These are phyloP conservation scores for Oldenlandia corymbosa DNA, from an alignment of 257 asterid genomes.

Conservation along the genomic window DNA sequence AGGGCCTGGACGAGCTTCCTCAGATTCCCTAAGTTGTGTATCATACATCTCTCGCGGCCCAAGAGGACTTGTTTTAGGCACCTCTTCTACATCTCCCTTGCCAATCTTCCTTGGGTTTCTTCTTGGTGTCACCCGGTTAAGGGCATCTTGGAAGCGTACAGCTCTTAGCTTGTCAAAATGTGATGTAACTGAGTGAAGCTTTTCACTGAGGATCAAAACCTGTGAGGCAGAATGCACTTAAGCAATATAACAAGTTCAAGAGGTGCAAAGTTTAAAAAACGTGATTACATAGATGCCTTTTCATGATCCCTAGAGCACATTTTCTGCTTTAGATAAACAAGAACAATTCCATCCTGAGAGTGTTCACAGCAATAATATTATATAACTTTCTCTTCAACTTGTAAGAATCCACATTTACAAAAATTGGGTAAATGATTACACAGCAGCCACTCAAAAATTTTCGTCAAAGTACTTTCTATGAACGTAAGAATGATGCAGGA, in stretches of 20 bases:
- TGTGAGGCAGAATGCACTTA: constrained; percentile 21
- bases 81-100: constrained; percentile 28
- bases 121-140: constrained; percentile 76
- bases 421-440: not conserved
- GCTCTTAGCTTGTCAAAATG: constrained; percentile 90
- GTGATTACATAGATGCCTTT: not conserved
- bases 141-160: constrained; percentile 86
- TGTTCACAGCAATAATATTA: too few species aligned
- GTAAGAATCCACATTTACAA: not conserved
- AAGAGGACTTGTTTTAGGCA: constrained; percentile 28
- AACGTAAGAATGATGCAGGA: not conserved
- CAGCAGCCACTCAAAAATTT: not conserved
- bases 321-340: not conserved
- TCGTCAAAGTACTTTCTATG: not conserved
- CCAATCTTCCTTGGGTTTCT: constrained; percentile 45
- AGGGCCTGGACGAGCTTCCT: constrained; percentile 46
- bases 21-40: constrained; percentile 39
- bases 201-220: constrained; percentile 90
- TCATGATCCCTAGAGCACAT: not conserved
- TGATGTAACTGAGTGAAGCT: constrained; percentile 79
- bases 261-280: not conserved
- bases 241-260: not conserved
- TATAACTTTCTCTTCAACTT: not conserved
- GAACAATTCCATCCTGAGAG: not conserved
- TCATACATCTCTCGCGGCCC: constrained; percentile 28